Base-by-base conservation (phyloP, 2,329 filamentous ascomycete species). In the Didymella sp. region DNA sequence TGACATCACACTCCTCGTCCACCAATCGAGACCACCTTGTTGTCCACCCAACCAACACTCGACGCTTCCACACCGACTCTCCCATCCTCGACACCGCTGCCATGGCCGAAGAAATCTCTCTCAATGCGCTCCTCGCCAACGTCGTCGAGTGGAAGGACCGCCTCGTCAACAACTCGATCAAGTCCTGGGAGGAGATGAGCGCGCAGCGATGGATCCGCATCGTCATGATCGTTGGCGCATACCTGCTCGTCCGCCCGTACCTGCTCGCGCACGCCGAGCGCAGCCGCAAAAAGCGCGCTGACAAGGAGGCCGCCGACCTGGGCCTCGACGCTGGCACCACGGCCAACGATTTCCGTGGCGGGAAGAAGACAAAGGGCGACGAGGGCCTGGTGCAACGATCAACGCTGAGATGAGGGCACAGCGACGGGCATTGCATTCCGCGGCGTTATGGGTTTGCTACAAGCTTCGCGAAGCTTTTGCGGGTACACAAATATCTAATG, bases 331-430 rank as follows among this genome's bases (percentile, higher is more conserved):
- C 72, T 12, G 71, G 56, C 15, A 58, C 56, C 7, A 63, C 70
- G 13, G 69, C 72, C 37, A 77, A 75, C 48, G 71, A 73, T 33
- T 65, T 75, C 54, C 59, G 72, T 42, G 72, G 71, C 30, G 70
- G 65, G 37, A 68, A 56, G 35, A 61, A 52, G 43, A 55, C 60
- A 85, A 65, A 65, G 79, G 82, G 63, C 82, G 85, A 67, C 86
- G 88, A 65, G 82, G 90, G 63, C 86, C 89, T 58, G 88, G 91
- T 73, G 89, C 89, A 77, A 89, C 92, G 73, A 89, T 93, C 65
- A 84, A 87, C 51, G 22, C 25, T 52, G 41, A 50, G 53, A 50
- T 49, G 50, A 53, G 37, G 40, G 48, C 44, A 13, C n/a, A 40
- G 8, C 42, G 37, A 61, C 17, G 46, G 45, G 35, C 13, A 46